A percentile compares a stretch with the other conserved stretches of the same genome.
phyloP scores from a whole-genome alignment of 2,329 filamentous ascomycete species.

The Alternaria angustiovoidea region DNA sequence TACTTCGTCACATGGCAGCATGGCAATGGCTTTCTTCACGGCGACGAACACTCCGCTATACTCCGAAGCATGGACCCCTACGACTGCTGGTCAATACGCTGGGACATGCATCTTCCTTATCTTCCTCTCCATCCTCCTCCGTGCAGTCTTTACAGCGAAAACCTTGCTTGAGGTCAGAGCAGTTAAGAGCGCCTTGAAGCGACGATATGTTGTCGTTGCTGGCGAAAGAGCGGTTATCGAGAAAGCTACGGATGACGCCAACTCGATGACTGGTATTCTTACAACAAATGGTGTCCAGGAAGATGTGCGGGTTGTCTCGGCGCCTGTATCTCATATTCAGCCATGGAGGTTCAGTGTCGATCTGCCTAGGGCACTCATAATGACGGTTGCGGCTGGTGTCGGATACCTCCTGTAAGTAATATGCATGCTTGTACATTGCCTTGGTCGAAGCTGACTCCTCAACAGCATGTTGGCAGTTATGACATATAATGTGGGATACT shows the following conservation, averaged over 20 bases:
- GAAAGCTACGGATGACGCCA: conserved; percentile 61
- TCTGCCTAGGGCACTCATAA: conserved; percentile 73
- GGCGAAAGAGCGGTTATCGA: conserved; percentile 69
- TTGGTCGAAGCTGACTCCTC: conserved; percentile 26
- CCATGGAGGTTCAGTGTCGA: conserved; percentile 87
- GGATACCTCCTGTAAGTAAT: conserved; percentile 83
- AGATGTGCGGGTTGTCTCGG: conserved; percentile 75
- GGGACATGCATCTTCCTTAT: conserved; percentile 93
- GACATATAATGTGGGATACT: conserved; percentile 88
- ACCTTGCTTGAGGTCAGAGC: conserved; percentile 69
- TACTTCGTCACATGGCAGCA: conserved; percentile 42
- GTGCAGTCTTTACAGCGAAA: conserved; percentile 76
- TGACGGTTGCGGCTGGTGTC: conserved; percentile 76
- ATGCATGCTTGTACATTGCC: not conserved
- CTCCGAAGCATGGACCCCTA: conserved; percentile 77
- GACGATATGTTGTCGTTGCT: conserved; percentile 78
- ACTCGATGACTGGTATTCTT: conserved; percentile 70
- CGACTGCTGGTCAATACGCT: conserved; percentile 74
- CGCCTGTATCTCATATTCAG: conserved; percentile 60
- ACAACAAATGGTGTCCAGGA: conserved; percentile 83
- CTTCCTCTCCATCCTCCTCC: conserved; percentile 73
- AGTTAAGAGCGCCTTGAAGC: conserved; percentile 74
- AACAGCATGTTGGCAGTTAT: conserved; percentile 89
- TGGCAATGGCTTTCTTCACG: conserved; percentile 72
- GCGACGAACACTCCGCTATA: conserved; percentile 69